Percentiles rank a stretch among this genome's conserved stretches.
Evolutionary conservation across 768 basidiomycete genomes (phyloP).

Genomic region (Arthromyces matolae): DNA sequence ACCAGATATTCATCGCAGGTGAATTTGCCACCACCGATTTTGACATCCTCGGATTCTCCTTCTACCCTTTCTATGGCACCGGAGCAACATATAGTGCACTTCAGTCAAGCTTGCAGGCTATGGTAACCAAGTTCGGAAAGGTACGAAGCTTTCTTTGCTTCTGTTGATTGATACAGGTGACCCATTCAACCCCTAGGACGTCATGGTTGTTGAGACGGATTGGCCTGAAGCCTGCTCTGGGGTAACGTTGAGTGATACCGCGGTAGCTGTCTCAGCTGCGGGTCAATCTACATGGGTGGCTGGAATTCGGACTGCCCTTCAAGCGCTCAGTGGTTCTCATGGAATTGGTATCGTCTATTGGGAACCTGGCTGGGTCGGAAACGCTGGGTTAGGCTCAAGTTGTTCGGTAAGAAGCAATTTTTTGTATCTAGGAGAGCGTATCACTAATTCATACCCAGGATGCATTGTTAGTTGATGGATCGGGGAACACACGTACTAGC

Average conservation of each 20-base stretch:
- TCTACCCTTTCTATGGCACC: constrained; percentile 62
- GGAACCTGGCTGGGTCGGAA: constrained; percentile 66
- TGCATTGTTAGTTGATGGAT: constrained; percentile 44
- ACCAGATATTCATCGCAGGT: constrained; percentile 49
- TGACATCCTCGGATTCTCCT: constrained; percentile 60
- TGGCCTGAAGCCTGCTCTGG: constrained; percentile 53
- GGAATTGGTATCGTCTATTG: constrained; percentile 54
- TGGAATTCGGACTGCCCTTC: constrained; percentile 45
- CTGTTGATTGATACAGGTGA: too few species aligned
- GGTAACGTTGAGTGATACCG: constrained; percentile 40
- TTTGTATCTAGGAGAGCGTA: background rate
- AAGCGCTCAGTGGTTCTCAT: constrained; percentile 44
- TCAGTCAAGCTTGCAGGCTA: constrained; percentile 45
- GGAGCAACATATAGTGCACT: constrained; percentile 52
- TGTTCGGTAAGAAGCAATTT: constrained; percentile 30
- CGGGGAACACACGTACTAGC: constrained; percentile 40
- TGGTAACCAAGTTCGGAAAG: constrained; percentile 48
- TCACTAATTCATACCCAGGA: constrained; percentile 31
- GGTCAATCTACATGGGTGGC: constrained; percentile 55
- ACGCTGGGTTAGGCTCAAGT: constrained; percentile 41
- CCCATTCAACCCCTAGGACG: constrained; percentile 27
- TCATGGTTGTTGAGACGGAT: constrained; percentile 64
- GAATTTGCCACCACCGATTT: constrained; percentile 46
- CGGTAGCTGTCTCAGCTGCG: constrained; percentile 42
- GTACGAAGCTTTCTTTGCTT: constrained; percentile 17